Percentiles rank a stretch among this genome's conserved stretches.
phyloP scores from a whole-genome alignment of 1,139 yeast species.

The Petasospora rhodanensis region DNA sequence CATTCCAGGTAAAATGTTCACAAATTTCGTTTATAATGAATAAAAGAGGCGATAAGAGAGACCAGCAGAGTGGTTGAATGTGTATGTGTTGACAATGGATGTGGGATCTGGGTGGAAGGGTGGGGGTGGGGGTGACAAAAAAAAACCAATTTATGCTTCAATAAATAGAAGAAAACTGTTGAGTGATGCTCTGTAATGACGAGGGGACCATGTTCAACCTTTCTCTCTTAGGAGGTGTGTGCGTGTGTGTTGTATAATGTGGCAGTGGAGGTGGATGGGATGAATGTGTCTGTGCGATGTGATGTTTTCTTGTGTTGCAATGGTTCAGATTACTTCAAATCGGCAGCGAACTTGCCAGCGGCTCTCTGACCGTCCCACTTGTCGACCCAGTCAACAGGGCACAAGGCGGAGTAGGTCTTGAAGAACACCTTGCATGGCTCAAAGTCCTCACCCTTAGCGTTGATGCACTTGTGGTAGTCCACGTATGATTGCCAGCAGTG shows the following conservation, averaged over 20 bases:
- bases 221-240: too few species aligned
- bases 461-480: constrained; percentile 96
- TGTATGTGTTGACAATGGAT: too few species aligned
- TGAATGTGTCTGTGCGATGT: not conserved
- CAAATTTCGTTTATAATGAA: too few species aligned
- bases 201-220: too few species aligned
- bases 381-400: constrained; percentile 91
- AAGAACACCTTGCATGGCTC: constrained; percentile 96
- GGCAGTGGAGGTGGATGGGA: too few species aligned
- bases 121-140: not conserved
- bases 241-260: not conserved
- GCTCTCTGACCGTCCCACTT: constrained; percentile 95
- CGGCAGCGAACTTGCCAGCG: constrained; percentile 66
- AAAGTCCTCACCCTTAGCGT: constrained; percentile 95
- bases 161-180: constrained; percentile 9
- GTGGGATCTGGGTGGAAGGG: too few species aligned
- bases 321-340: constrained; percentile 33
- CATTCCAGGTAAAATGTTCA: too few species aligned
- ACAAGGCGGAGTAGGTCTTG: constrained; percentile 84
- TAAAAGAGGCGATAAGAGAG: too few species aligned
- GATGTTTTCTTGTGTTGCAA: too few species aligned
- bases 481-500: constrained; percentile 98
- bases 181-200: too few species aligned
- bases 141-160: constrained; percentile 10
- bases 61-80: too few species aligned